Base-by-base conservation (phyloP, 225 moss, liverwort and hornwort genomes). In the Physcomitrium patens region DNA sequence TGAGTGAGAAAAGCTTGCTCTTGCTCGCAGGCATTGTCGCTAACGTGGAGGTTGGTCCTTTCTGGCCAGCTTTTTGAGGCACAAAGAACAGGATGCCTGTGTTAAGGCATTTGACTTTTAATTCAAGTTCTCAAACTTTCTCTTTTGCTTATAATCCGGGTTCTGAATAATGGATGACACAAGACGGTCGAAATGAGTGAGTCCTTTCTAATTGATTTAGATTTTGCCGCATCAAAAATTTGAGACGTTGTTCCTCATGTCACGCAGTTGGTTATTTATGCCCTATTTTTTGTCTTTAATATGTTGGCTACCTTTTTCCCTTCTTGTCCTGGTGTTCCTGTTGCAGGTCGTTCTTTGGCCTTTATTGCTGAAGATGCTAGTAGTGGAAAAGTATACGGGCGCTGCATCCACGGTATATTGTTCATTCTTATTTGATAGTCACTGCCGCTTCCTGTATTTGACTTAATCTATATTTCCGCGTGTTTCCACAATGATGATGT, bases 1-100 rank as follows among this genome's bases (percentile, higher is more conserved):
- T 99, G 63, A 83, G 93, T 83, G 85, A 86, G 69, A 86, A 82
- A 76, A 81, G 82, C 66, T 77, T 86, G 70, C 82, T 86, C 69
- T 73, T 86, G 72, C 85, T 86, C 41, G 85, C 85, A 53, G 93
- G 94, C 77, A 99, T 95, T 50, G 78, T 94, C 81, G 72, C 83
- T 73, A 90, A 91, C 79, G 87, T 86, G 78, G 97, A 99, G 90
- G 97, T 99, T 77, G 82, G 84, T 77, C 78, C 13, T n/a, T 67
- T 43, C 13, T 61, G n/a, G 62, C 23, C 47, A 62, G 5, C 56
- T 43, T 48, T 62, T 58, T 71, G 17, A 67, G 31, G 67, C 66
- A 58, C 11, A 15, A 48, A 59, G 60, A 65, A 5, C 2, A 24
- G 51, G 56, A 46, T 54, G 12, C 47, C 60, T 45, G 48, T 28